A percentile compares a stretch with the other conserved stretches of the same genome.
These are phyloP conservation scores for Phytophthora citricola DNA, from an alignment of 352 stramenopile genomes.

Conservation along the genomic window DNA sequence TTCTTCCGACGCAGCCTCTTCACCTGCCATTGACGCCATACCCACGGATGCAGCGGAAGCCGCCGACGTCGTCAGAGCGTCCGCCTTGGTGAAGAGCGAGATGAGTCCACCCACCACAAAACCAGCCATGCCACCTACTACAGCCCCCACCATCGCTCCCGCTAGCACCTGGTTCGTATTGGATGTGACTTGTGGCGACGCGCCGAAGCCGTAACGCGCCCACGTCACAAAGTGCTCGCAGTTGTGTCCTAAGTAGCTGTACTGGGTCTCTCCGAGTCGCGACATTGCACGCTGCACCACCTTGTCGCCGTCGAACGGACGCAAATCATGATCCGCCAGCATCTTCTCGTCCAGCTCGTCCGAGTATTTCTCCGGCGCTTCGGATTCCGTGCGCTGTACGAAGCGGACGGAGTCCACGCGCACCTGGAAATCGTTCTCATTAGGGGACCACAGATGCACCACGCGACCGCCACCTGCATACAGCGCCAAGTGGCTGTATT, in stretches of 20 bases:
- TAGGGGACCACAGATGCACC: slow-evolving; percentile 71
- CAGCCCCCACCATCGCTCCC: slow-evolving; percentile 63
- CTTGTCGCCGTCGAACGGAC: slow-evolving; percentile 50
- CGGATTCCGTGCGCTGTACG: slow-evolving; percentile 28
- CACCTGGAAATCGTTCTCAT: slow-evolving; percentile 53
- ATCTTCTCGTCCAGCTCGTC: slow-evolving; percentile 61
- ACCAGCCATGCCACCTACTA: slow-evolving; percentile 62
- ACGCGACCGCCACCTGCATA: slow-evolving; percentile 55
- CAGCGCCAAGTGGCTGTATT: slow-evolving; percentile 71
- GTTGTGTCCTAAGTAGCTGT: slow-evolving; percentile 65
- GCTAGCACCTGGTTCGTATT: slow-evolving; percentile 70
- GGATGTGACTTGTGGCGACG: slow-evolving; percentile 63
- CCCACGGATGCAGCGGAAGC: slow-evolving; percentile 10
- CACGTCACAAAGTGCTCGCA: slow-evolving; percentile 86
- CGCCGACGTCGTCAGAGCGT: slow-evolving; percentile 56
- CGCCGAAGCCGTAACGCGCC: slow-evolving; percentile 61
- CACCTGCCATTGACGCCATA: slow-evolving; percentile 1
- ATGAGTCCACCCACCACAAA: slow-evolving; percentile 66
- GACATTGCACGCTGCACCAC: slow-evolving; percentile 53
- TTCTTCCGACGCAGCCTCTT: slow-evolving; percentile 24
- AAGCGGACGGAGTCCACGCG: slow-evolving; percentile 66
- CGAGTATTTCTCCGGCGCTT: slow-evolving; percentile 47
- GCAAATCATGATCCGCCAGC: slow-evolving; percentile 45
- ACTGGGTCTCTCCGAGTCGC: slow-evolving; percentile 59
- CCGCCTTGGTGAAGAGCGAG: slow-evolving; percentile 68